These are phyloP conservation scores for Chlorokybus atmophyticus DNA, from an alignment of 139 green algal genomes.

Conservation along the genomic window DNA sequence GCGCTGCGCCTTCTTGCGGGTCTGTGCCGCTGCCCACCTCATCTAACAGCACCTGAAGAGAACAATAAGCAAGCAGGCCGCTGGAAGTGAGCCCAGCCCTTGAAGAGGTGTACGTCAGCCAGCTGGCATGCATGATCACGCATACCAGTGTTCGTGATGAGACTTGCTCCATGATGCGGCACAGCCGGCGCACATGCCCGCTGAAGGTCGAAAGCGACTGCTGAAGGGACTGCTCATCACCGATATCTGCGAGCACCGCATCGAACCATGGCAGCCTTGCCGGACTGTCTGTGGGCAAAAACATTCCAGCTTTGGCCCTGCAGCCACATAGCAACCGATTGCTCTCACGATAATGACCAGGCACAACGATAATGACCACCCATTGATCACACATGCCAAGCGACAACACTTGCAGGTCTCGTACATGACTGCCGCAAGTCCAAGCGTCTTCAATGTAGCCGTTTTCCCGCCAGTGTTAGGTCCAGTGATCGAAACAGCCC, in stretches of 20 bases:
- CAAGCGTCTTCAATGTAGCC: slow-evolving; percentile 74
- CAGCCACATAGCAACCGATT: slow-evolving; percentile 58
- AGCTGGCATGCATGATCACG: too few relatives aligned
- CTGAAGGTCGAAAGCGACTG: slow-evolving; percentile 88
- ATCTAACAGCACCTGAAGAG: too few relatives aligned
- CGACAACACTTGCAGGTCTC: too few relatives aligned
- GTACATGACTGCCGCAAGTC: slow-evolving; percentile 61
- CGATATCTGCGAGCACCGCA: slow-evolving; percentile 77
- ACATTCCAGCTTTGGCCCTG: slow-evolving; percentile 33
- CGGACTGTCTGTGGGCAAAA: slow-evolving; percentile 5
- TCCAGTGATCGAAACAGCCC: slow-evolving; percentile 64
- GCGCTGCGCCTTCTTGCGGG: slow-evolving; percentile 72
- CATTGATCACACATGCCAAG: too few relatives aligned
- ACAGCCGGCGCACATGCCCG: slow-evolving; percentile 47
- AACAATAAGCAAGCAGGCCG: too few relatives aligned
- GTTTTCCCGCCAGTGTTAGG: slow-evolving; percentile 97
- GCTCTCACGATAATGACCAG: too few relatives aligned
- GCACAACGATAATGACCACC: too few relatives aligned
- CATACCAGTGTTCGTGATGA: neutral
- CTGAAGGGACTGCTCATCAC: slow-evolving; percentile 65
- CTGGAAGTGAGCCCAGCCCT: too few relatives aligned
- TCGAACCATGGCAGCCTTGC: slow-evolving; percentile 13
- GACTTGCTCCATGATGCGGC: neutral
- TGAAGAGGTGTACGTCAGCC: neutral
- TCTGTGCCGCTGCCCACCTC: slow-evolving; percentile 81